phyloP scores from a whole-genome alignment of 306 rosid species.

The Cicer bijugum region DNA sequence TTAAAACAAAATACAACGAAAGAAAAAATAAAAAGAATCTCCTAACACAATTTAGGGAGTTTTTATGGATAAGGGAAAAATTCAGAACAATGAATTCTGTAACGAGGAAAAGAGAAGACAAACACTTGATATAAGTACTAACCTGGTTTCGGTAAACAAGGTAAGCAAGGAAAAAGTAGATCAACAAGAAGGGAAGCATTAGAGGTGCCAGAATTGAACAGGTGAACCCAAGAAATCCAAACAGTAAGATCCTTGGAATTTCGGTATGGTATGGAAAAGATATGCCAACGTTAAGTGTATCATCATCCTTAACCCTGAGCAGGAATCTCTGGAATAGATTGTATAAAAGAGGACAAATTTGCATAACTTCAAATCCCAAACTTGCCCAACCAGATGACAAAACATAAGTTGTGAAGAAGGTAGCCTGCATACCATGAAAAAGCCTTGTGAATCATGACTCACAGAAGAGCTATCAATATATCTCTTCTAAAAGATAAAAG shows the following conservation, averaged over 20 bases:
- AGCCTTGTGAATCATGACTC: constrained; percentile 34
- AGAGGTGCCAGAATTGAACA: constrained; percentile 89
- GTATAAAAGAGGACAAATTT: constrained; percentile 70
- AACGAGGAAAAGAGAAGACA: constrained; percentile 23
- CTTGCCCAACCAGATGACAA: constrained; percentile 98
- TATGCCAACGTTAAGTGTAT: constrained; percentile 46
- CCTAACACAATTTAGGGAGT: background rate
- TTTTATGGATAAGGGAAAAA: constrained; percentile 24
- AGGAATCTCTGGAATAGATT: constrained; percentile 58
- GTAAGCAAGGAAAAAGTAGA: constrained; percentile 88
- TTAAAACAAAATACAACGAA: constrained; percentile 26
- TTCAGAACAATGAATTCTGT: constrained; percentile 27
- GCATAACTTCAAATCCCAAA: constrained; percentile 84
- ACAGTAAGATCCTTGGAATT: constrained; percentile 77
- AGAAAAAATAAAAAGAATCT: constrained; percentile 9
- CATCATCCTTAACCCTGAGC: constrained; percentile 64
- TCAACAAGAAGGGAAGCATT: constrained; percentile 80
- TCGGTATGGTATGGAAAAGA: constrained; percentile 94
- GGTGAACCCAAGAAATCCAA: constrained; percentile 89
- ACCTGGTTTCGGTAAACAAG: constrained; percentile 94
- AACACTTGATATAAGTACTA: constrained; percentile 37
- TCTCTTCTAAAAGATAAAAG: constrained; percentile 32
- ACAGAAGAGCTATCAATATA: constrained; percentile 7
- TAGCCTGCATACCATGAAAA: constrained; percentile 62
- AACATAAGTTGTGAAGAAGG: constrained; percentile 89